Evolutionary conservation across 2,329 filamentous ascomycete genomes (phyloP), one percentile per base, ranked within the genome.

Genomic region (Apiospora aurea): DNA sequence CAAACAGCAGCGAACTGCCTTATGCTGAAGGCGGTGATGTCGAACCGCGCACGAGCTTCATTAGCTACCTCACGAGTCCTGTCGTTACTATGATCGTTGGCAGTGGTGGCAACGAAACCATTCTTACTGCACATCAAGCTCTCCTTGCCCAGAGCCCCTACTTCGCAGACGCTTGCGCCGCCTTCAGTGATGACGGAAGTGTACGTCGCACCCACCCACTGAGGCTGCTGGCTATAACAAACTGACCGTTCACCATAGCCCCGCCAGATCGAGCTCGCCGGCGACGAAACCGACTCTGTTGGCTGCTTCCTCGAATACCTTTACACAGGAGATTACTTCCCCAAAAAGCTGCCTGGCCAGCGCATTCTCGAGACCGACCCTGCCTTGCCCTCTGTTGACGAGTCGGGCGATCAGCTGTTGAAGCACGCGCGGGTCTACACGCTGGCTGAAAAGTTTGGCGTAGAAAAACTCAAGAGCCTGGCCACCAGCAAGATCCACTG

Each of bases 361-460:
- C 91, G 90, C 61, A 84, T 87, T 41, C 89, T 97, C 66, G 94
- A 97, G 79, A 81, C 86, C 71, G 92, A 96, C 79, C 88, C 92
- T 0, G 83, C 87, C 10, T 81, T 90, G 16, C 92, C 93, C 4
- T 80, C 83, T 0, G 86, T 94, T 71, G 95, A 97, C 83, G 88
- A 94, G 80, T 89, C 89, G n/a, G 95, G 95, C 75, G 88, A 92
- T 18, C 93, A 96, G 79, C 91, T 98, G 24, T 90, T 98, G 73
- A 94, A 93, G 79, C 95, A 98, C 81, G 95, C 95, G 29, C 92
- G 93, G 75, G 89, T 97, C 75, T 97, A 97, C 85, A 97, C 94
- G 0, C 87, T 98, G 34, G 95, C 94, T 34, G 92, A 95, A 77
- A 94, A 93, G 82, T 91, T 96, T 73, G 88, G 90, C 53, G 84